Base-by-base conservation (phyloP, 2,329 filamentous ascomycete genomes). In the Dactylonectria macrodidyma region DNA sequence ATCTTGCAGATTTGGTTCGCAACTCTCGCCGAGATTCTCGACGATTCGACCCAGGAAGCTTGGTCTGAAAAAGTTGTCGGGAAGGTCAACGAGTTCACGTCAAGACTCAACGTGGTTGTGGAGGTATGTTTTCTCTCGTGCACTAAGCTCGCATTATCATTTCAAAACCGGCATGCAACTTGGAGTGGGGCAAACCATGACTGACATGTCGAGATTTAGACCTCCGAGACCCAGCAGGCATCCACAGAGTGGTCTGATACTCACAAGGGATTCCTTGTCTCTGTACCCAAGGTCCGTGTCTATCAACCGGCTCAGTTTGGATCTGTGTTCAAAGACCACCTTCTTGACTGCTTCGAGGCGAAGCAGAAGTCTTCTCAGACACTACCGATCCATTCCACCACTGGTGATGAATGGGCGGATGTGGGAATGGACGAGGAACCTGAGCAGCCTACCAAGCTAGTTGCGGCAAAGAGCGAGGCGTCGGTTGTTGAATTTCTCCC, bases 61-160 rank as follows among this genome's bases (percentile, higher is more conserved):
- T 85, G 85, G 82, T 78, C 80, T 0, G 82, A 87, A 33, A 77
- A 67, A 5, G 68, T 87, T 3, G 75, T 87, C 1, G 83, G 85
- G 22, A 78, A 68, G 58, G 74, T 75, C 41, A 70, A 66, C 55
- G 75, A 71, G 5, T 46, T 68, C 9, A 56, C 62, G 2, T 70
- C 70, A 4, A 68, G 71, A 2, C 51, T 87, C 47, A 78, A 70
- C 2, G 59, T 86, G 1, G 76, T 76, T 30, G 46, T 87, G 4
- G 80, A 83, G 64, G 82, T 84, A 66, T 59, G 78, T 41, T 38
- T 41, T 44, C 14, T 16, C 36, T 26, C 19, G 3, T 50, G 34
- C 14, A 30, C 48, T 2, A 11, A 9, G 26, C 5, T 6, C 5
- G 30, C 51, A 36, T 8, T 36, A 2, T 9, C 9, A 16, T 19